Evolutionary conservation across 2,329 filamentous ascomycete species (phyloP), one percentile per base, ranked within the genome.

Genomic region (Paecilomyces sp.): DNA sequence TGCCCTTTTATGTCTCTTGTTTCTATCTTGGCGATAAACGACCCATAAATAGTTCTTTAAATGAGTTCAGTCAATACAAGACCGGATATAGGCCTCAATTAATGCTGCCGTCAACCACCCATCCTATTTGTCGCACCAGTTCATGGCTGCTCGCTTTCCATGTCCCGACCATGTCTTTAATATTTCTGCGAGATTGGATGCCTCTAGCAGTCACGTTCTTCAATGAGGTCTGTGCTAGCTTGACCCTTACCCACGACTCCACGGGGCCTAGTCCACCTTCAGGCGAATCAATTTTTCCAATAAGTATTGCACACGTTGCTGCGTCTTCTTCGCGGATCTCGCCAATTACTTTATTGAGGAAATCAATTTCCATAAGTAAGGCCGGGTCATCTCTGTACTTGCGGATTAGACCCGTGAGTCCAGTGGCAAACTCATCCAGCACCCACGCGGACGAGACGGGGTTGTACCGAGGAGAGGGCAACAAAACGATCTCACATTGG

Each of bases 391-490:
- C 15, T 22, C 11, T 33, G 41, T 56, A 56, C n/a, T 56, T 56
- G 30, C 33, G 31, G 34, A 56, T 56, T 33, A 56, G 22, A 4
- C 11, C n/a, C 22, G 41, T 36, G 9, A 56, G 7, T 24, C 13
- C n/a, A 11, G 33, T 22, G 34, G 15, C 25, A 15, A 56, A 56
- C 41, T 41, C 41, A 13, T 56, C 31, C 15, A 47, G 15, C 30
- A 30, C 28, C 18, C 28, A 9, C 7, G 55, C 22, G 15, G 34
- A 9, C n/a, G 11, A 47, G 15, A 41, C 22, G 47, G 33, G 15
- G 34, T 56, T 47, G 15, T 47, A 47, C 33, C 18, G 31, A 25
- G 55, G 55, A 56, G 55, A 56, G 8, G 55, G 55, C 55, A 56
- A 15, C 31, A 47, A 41, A 18, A 36, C 34, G 41, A 56, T 36